Evolutionary conservation across 176 grass and related monocot genomes (phyloP).

Genomic region (Chloris gayana): DNA sequence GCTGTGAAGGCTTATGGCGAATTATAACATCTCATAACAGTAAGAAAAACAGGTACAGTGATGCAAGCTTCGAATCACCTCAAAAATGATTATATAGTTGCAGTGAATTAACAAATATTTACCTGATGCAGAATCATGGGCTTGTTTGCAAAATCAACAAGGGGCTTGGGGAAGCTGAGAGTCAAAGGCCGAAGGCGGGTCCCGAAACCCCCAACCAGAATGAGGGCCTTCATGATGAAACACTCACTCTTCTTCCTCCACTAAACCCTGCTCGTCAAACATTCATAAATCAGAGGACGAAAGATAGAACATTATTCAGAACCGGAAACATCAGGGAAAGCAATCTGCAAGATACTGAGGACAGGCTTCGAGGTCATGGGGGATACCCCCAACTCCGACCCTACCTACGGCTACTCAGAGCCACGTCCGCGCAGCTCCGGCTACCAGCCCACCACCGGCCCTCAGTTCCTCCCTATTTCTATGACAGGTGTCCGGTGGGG

Average conservation of each 20-base stretch:
- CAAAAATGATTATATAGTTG: not conserved
- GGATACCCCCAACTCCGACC: too few species aligned
- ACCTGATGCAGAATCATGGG: slow-evolving; percentile 99
- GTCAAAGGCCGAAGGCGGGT: slow-evolving; percentile 86
- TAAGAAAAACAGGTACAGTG: not conserved
- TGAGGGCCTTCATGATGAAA: slow-evolving; percentile 80
- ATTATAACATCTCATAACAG: not conserved
- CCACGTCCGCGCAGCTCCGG: too few species aligned
- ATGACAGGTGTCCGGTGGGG: too few species aligned
- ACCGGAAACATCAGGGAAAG: not conserved
- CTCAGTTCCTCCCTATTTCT: too few species aligned
- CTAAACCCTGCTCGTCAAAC: slow-evolving; percentile 13
- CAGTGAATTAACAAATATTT: not conserved
- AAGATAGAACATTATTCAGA: not conserved
- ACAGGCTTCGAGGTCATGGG: not conserved
- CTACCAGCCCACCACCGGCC: too few species aligned
- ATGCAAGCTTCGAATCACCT: not conserved
- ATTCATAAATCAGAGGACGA: slow-evolving; percentile 20
- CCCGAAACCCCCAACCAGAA: slow-evolving; percentile 95
- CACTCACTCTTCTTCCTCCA: not conserved
- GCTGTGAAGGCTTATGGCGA: too few species aligned
- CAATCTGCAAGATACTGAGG: not conserved
- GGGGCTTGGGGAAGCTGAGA: slow-evolving; percentile 90
- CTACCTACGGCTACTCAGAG: too few species aligned
- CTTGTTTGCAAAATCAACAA: slow-evolving; percentile 97